Conservation (phyloP, 2,329 filamentous ascomycete species). For the Stachybotrys echinatus region DNA sequence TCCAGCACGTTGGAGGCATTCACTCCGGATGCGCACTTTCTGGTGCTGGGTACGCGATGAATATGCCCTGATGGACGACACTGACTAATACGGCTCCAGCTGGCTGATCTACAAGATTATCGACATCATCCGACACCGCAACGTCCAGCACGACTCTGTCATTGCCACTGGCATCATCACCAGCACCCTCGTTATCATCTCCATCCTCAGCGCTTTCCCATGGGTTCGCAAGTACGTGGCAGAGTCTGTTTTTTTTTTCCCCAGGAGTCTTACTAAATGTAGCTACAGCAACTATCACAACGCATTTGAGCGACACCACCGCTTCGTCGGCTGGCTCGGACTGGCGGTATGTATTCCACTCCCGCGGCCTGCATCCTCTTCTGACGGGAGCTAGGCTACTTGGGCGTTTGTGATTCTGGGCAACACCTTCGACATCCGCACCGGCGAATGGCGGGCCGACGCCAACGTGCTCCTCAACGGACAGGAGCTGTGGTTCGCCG, state of each 20-base stretch:
- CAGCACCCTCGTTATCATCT: constrained; percentile 29
- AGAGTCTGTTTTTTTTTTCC: too few species aligned
- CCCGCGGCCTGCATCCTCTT: not conserved
- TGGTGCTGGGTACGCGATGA: constrained; percentile 24
- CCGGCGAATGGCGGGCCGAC: constrained; percentile 24
- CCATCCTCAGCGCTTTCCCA: constrained; percentile 32
- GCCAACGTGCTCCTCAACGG: constrained; percentile 26
- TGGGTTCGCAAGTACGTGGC: constrained; percentile 36
- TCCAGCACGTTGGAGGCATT: constrained; percentile 36
- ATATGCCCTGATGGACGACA: not conserved
- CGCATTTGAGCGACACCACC: constrained; percentile 33
- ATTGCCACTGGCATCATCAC: constrained; percentile 32
- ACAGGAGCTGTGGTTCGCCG: constrained; percentile 35
- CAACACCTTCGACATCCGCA: constrained; percentile 29
- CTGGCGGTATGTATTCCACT: constrained; percentile 21
- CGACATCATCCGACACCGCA: constrained; percentile 26
- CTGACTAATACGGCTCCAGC: constrained; percentile 14
- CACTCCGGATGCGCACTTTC: constrained; percentile 35
- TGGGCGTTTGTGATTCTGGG: constrained; percentile 33
- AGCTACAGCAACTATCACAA: constrained; percentile 31
- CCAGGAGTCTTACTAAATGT: not conserved
- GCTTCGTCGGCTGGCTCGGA: constrained; percentile 35
- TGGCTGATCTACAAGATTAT: constrained; percentile 34
- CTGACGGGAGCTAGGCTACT: constrained; percentile 19
- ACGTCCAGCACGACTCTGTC: constrained; percentile 25